A percentile compares a stretch with the other conserved stretches of the same genome.
Conservation (phyloP, 1,284 basidiomycete genomes). For the Malassezia pachydermatis region DNA sequence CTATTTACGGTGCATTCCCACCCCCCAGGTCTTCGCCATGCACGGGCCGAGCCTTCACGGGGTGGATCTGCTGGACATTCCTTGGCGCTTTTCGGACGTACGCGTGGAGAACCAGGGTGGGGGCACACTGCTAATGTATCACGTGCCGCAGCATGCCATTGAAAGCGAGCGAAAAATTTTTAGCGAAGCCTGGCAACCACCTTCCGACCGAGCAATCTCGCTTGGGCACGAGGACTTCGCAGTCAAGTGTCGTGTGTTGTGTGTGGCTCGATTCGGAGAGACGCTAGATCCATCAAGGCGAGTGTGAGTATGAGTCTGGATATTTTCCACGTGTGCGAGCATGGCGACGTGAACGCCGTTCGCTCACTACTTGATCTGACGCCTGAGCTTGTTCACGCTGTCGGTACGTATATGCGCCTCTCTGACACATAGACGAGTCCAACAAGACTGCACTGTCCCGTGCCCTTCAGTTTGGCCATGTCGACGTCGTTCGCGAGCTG, state of each 20-base stretch:
- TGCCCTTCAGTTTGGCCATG: conserved; percentile 28
- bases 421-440: conserved; percentile 22
- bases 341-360: conserved; percentile 32
- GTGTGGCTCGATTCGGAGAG: not conserved
- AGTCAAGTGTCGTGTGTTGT: not conserved
- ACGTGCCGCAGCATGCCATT: conserved; percentile 2
- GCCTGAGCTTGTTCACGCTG: conserved; percentile 25
- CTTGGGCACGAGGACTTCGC: too few relatives aligned
- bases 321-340: conserved; percentile 33
- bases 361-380: conserved; percentile 26
- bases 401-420: conserved; percentile 5
- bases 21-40: too few relatives aligned
- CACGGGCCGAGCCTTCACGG: too few relatives aligned
- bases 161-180: conserved; percentile 4
- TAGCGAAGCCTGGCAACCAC: not conserved
- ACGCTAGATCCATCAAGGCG: not conserved
- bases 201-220: not conserved
- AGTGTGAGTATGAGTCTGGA: conserved; percentile 24
- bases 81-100: too few relatives aligned
- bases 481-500: conserved; percentile 36
- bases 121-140: conserved; percentile 6
- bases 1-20: too few relatives aligned
- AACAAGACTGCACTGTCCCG: conserved; percentile 27
- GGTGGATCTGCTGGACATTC: too few relatives aligned
- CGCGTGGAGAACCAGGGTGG: too few relatives aligned